Evolutionary conservation across 2,329 filamentous ascomycete genomes (phyloP).

Genomic region (Scedosporium boydii): DNA sequence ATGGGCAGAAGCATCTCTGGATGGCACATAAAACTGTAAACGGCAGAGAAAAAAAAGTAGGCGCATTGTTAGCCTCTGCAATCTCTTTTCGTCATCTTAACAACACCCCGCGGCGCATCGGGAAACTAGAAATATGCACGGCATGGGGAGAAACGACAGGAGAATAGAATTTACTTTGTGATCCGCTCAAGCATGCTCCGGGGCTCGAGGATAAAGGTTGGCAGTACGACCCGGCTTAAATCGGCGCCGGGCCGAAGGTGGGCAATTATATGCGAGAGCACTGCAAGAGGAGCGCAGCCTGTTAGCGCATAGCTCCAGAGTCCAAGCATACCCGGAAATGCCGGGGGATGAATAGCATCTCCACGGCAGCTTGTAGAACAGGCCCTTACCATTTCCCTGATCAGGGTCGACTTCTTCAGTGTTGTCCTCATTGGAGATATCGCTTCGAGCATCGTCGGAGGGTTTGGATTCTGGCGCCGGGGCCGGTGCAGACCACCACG

Average conservation of each 20-base stretch:
- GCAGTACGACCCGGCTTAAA: slow-evolving; percentile 84
- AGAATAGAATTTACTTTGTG: slow-evolving; percentile 63
- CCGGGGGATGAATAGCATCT: not conserved
- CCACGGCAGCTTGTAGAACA: not conserved
- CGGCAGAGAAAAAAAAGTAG: not conserved
- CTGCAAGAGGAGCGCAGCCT: slow-evolving; percentile 34
- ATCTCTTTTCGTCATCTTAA: not conserved
- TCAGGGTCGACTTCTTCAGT: slow-evolving; percentile 80
- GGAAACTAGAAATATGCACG: not conserved
- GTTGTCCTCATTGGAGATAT: slow-evolving; percentile 49
- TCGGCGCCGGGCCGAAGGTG: slow-evolving; percentile 93
- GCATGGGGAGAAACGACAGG: not conserved
- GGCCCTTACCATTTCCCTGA: slow-evolving; percentile 75
- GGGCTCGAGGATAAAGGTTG: slow-evolving; percentile 96
- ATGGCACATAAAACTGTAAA: slow-evolving; percentile 90
- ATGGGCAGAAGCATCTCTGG: slow-evolving; percentile 91
- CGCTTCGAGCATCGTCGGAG: slow-evolving; percentile 40
- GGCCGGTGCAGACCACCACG: slow-evolving; percentile 19
- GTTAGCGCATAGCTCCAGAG: not conserved
- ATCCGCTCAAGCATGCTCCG: slow-evolving; percentile 97
- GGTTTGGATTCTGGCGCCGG: slow-evolving; percentile 18
- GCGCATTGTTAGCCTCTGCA: not conserved
- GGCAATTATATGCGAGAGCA: slow-evolving; percentile 93
- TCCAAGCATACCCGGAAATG: not conserved
- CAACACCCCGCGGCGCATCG: not conserved